Evolutionary conservation across 306 rosid species (phyloP).

Genomic region (Biancaea sappan): DNA sequence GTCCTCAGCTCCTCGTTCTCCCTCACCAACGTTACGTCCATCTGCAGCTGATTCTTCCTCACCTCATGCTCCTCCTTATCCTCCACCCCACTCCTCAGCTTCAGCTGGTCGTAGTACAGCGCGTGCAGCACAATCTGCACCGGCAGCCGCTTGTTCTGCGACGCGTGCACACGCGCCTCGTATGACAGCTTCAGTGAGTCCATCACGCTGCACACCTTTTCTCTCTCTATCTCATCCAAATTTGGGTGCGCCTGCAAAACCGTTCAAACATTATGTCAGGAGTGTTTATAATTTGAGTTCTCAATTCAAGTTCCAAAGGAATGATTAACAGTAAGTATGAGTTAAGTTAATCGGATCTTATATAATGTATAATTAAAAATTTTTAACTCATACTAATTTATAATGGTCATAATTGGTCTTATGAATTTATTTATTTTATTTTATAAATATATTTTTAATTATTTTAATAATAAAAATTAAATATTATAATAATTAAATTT

Average conservation of each 20-base stretch:
- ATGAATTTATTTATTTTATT: too few relatives aligned
- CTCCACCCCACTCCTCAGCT: constrained; percentile 68
- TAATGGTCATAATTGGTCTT: too few relatives aligned
- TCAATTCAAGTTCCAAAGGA: too few relatives aligned
- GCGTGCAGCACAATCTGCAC: constrained; percentile 90
- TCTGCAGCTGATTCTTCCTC: constrained; percentile 55
- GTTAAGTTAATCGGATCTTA: too few relatives aligned
- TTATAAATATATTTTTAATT: too few relatives aligned
- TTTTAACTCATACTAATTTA: too few relatives aligned
- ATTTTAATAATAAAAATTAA: too few relatives aligned
- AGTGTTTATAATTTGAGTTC: too few relatives aligned
- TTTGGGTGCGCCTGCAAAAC: constrained; percentile 76
- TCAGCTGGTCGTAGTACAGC: constrained; percentile 77
- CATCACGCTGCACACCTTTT: constrained; percentile 89
- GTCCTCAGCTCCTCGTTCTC: constrained; percentile 77
- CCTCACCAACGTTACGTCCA: constrained; percentile 67
- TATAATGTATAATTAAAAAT: too few relatives aligned
- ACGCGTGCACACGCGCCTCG: constrained; percentile 90
- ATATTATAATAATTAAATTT: not conserved
- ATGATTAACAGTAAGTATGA: too few relatives aligned
- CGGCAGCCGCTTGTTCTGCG: constrained; percentile 82
- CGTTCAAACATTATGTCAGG: too few relatives aligned
- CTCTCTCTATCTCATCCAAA: constrained; percentile 82
- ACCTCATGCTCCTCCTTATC: constrained; percentile 21
- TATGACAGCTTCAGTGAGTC: constrained; percentile 72